Conservation (phyloP, 192 early-diverging fungal genomes). For the Backusella liffmaniae region DNA sequence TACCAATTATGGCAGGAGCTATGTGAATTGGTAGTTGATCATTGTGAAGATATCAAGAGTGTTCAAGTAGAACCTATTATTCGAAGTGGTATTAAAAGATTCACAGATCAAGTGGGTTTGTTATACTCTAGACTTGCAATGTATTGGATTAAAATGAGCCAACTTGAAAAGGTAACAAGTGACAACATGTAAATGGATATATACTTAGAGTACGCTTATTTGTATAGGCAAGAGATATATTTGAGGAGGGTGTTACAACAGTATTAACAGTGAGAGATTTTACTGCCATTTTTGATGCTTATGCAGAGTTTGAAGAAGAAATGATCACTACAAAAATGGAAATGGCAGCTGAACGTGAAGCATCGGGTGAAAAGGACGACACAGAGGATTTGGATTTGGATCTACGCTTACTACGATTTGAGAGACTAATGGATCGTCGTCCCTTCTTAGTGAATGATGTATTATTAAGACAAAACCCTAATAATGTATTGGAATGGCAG, state of each 20-base stretch:
- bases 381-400: constrained; percentile 72
- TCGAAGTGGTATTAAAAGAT: constrained; percentile 78
- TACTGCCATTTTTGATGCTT: constrained; percentile 94
- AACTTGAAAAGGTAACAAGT: constrained; percentile 63
- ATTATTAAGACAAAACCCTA: constrained; percentile 83
- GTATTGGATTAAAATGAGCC: constrained; percentile 72
- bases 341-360: constrained; percentile 53
- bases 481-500: constrained; percentile 91
- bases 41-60: constrained; percentile 67
- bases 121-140: constrained; percentile 85
- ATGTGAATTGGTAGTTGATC: constrained; percentile 74
- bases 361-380: constrained; percentile 40
- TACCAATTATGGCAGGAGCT: constrained; percentile 84
- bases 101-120: constrained; percentile 84
- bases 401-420: constrained; percentile 82
- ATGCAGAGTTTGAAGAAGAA: constrained; percentile 88
- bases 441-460: constrained; percentile 95
- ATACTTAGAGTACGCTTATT: constrained; percentile 33
- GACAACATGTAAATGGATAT: neutral
- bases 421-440: constrained; percentile 88
- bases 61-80: constrained; percentile 81
- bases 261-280: constrained; percentile 91
- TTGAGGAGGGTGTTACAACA: constrained; percentile 81
- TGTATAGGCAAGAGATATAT: constrained; percentile 84
- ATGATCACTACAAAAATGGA: constrained; percentile 77